Percentiles rank a stretch among this genome's conserved stretches.
These are phyloP conservation scores for Diaporthe caulivora DNA, from an alignment of 2,329 filamentous ascomycete species.

Conservation along the genomic window DNA sequence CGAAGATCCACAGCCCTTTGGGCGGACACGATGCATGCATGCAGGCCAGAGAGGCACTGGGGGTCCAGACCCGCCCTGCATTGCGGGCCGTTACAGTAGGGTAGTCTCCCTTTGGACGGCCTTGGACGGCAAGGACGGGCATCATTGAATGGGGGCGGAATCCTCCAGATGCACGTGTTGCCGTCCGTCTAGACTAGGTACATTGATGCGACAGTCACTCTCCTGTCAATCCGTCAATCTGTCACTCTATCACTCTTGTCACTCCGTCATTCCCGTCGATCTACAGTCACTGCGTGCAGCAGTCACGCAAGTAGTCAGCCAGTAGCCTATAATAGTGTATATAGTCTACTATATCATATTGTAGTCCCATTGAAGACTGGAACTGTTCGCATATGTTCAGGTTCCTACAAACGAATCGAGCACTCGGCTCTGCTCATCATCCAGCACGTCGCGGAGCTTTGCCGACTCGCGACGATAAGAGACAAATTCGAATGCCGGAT, in stretches of 20 bases:
- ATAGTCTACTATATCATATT: not conserved
- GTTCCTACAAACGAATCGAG: not conserved
- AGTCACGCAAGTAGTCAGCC: not conserved
- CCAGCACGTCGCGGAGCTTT: constrained; percentile 3
- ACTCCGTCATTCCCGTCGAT: not conserved
- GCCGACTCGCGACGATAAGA: constrained; percentile 7
- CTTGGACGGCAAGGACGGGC: not conserved
- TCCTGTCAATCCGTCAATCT: not conserved
- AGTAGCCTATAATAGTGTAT: not conserved
- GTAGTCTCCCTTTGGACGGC: not conserved
- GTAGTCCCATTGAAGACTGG: not conserved
- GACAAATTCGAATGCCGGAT: constrained; percentile 6
- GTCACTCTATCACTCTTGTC: not conserved
- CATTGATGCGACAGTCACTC: constrained; percentile 17
- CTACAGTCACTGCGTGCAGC: not conserved
- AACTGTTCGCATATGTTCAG: not conserved
- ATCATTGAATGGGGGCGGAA: constrained; percentile 1
- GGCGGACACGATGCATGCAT: constrained; percentile 8
- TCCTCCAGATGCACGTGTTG: constrained; percentile 21
- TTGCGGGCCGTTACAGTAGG: constrained; percentile 29
- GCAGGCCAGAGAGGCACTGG: not conserved
- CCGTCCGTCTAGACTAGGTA: too few relatives aligned
- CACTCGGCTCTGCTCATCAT: not conserved
- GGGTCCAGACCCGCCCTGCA: constrained; percentile 22
- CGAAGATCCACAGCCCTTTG: not conserved